Evolutionary conservation across 441 rosid genomes (phyloP).

Genomic region (Codiaeum variegatum): DNA sequence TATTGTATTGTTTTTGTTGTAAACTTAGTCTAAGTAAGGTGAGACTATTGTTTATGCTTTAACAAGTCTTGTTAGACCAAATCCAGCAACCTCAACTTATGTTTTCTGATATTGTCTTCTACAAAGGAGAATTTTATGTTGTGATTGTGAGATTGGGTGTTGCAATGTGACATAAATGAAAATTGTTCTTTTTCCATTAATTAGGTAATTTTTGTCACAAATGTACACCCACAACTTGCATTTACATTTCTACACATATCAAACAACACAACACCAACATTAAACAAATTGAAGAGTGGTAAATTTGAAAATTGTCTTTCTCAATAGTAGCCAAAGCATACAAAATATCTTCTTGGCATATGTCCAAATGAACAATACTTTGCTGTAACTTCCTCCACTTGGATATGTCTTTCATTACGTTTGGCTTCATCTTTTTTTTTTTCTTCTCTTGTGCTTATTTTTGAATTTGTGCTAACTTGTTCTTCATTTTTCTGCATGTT

Average conservation of each 20-base stretch:
- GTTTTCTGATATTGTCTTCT: neutral
- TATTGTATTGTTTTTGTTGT: neutral
- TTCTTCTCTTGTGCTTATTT: slow-evolving; percentile 45
- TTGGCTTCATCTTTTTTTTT: slow-evolving; percentile 36
- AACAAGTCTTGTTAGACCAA: neutral
- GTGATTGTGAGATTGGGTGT: neutral
- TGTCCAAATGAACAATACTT: slow-evolving; percentile 41
- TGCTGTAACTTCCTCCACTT: slow-evolving; percentile 41
- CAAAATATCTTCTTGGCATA: slow-evolving; percentile 35
- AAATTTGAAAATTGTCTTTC: neutral
- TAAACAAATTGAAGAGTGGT: neutral
- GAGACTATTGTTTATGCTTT: neutral
- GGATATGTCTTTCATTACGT: slow-evolving; percentile 30
- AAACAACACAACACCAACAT: neutral
- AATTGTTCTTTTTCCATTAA: neutral
- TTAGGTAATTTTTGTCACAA: neutral
- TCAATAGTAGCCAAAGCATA: slow-evolving; percentile 30
- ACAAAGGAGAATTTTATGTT: neutral
- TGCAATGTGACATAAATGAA: neutral
- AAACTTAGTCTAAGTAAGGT: neutral
- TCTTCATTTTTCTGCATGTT: slow-evolving; percentile 44
- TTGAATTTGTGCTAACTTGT: slow-evolving; percentile 39
- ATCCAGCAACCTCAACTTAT: neutral
- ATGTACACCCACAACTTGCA: neutral
- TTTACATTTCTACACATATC: neutral